Evolutionary conservation across 306 rosid species (phyloP), one percentile per base, ranked within the genome.

Genomic region (Castanea crenata): DNA sequence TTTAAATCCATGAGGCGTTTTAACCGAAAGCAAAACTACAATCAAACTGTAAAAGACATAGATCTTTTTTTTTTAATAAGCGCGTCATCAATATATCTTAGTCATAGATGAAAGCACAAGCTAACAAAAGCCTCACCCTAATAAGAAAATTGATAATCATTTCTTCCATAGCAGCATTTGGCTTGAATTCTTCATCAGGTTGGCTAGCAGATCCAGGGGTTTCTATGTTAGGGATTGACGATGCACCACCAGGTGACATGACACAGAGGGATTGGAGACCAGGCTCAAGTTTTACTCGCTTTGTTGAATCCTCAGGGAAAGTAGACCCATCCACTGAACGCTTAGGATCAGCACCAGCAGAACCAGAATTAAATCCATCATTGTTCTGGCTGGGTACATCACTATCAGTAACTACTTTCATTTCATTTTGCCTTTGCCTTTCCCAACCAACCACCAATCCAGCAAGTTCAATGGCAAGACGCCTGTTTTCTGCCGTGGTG

Each of bases 401-500:
- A 75, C 89, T 69, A 78, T 90, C 99, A 63, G 86, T 81, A 51
- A 86, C 93, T 77, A 84, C 86, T 89, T 91, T 93, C 90, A 91
- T 91, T 86, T 96, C 99, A 83, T 85, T 90, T 87, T 96, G 98
- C 79, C 99, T 88, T 85, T 89, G 98, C 76, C 94, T 88, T 86
- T 96, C 99, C 99, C 99, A 96, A 82, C 94, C 94, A 86, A 96
- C 99, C 72, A 96, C 99, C 89, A 96, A 96, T 54, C 99, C 99
- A 69, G 99, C 97, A 80, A 96, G 99, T 72, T 96, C 99, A 89
- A 96, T 93, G 80, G 99, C 98, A 62, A 96, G 99, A 35, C 98
- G 94, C 83, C 99, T 88, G 85, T 96, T 93, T 80, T 96, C 99
- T 54, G 91, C 92, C 14, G 98, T 90, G 49, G 99, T 96, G 85